A percentile compares a stretch with the other conserved stretches of the same genome.
These are phyloP conservation scores for Linnemannia zychae DNA, from an alignment of 192 early-diverging fungal genomes.

Conservation along the genomic window DNA sequence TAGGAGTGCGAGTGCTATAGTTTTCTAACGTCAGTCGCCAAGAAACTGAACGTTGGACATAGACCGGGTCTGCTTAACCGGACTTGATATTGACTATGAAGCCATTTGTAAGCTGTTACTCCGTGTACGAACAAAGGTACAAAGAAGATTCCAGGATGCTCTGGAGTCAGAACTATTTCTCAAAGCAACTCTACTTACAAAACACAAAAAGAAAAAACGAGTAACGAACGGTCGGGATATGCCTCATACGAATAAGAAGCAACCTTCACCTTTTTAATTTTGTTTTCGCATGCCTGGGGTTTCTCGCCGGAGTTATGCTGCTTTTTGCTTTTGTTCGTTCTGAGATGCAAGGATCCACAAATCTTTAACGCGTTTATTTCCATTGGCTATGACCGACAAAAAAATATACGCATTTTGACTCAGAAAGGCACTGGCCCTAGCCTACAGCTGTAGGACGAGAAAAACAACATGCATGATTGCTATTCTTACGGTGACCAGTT, in stretches of 20 bases:
- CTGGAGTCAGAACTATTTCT: not conserved
- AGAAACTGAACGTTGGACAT: too few relatives aligned
- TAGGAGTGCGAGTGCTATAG: too few relatives aligned
- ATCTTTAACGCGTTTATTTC: not conserved
- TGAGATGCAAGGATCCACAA: too few relatives aligned
- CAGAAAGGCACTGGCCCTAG: not conserved
- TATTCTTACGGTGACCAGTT: not conserved
- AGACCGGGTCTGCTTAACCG: too few relatives aligned
- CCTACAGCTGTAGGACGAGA: too few relatives aligned
- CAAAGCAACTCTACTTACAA: not conserved
- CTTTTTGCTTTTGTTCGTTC: too few relatives aligned
- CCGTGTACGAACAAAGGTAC: too few relatives aligned
- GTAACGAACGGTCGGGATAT: not conserved
- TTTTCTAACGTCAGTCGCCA: too few relatives aligned
- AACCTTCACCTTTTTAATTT: not conserved
- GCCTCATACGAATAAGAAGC: not conserved
- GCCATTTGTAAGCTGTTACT: too few relatives aligned
- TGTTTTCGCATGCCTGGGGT: too few relatives aligned
- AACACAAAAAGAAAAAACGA: not conserved
- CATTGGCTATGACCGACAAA: not conserved
- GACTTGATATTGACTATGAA: too few relatives aligned
- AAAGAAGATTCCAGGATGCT: not conserved
- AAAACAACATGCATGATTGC: not conserved
- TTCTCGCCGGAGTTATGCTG: too few relatives aligned
- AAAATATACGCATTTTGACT: not conserved